Percentiles rank a stretch among this genome's conserved stretches.
These are phyloP conservation scores for Xylariaceae sp. DNA, from an alignment of 2,329 filamentous ascomycete species.

Conservation along the genomic window DNA sequence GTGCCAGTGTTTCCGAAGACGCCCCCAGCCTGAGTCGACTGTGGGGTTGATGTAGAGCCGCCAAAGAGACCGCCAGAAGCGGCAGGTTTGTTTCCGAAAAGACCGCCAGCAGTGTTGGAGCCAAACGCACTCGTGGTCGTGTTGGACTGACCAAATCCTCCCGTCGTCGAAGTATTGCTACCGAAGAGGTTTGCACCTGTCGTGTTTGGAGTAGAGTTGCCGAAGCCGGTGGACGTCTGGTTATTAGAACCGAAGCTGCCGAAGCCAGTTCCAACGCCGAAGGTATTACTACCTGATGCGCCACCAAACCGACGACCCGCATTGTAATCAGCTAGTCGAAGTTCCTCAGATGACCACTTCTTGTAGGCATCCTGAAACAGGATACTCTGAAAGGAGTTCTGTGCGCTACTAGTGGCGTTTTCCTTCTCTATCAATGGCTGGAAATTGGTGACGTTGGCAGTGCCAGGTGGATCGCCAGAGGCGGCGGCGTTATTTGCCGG, in stretches of 20 bases:
- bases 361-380: constrained; percentile 74
- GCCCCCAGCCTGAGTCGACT: constrained; percentile 20
- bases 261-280: constrained; percentile 59
- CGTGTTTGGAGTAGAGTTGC: constrained; percentile 33
- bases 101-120: constrained; percentile 28
- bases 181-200: constrained; percentile 39
- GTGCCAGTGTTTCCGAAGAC: constrained; percentile 36
- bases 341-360: constrained; percentile 85
- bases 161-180: constrained; percentile 21
- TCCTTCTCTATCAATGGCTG: constrained; percentile 70
- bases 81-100: constrained; percentile 39
- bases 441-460: constrained; percentile 61
- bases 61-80: constrained; percentile 37
- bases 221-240: constrained; percentile 29
- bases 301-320: constrained; percentile 82
- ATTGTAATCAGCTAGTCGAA: constrained; percentile 79
- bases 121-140: constrained; percentile 25
- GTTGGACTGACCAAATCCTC: constrained; percentile 29
- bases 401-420: constrained; percentile 41
- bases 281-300: constrained; percentile 75
- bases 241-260: constrained; percentile 43
- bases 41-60: constrained; percentile 27
- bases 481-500: constrained; percentile 39
- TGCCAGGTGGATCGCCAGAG: constrained; percentile 60
- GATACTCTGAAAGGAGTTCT: constrained; percentile 72